Evolutionary conservation across 495 filamentous ascomycete genomes (phyloP).

Genomic region (Aspergillus olivimuriae): DNA sequence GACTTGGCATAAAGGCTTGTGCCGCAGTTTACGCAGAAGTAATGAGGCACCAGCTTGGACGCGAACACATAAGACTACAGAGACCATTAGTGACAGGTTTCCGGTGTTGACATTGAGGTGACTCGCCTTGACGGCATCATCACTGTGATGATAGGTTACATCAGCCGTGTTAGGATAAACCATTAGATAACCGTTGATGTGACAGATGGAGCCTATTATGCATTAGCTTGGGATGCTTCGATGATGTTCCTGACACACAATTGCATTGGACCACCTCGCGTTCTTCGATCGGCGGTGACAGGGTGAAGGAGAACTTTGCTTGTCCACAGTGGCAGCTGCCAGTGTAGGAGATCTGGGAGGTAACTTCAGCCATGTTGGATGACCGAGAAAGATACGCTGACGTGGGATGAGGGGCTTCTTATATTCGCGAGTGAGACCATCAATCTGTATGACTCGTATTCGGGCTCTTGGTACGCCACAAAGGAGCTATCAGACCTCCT

Average conservation of each 20-base stretch:
- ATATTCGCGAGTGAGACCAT: too few relatives aligned
- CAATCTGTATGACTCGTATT: too few relatives aligned
- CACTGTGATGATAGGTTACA: conserved; percentile 18
- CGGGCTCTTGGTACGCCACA: too few relatives aligned
- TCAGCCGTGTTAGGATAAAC: conserved; percentile 27
- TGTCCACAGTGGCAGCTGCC: conserved; percentile 33
- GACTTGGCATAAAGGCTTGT: conserved; percentile 28
- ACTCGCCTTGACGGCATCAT: conserved; percentile 15
- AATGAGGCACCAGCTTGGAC: conserved; percentile 28
- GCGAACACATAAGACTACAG: conserved; percentile 31
- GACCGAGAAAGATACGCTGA: too few relatives aligned
- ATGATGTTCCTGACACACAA: conserved; percentile 14
- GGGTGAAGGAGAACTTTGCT: conserved; percentile 21
- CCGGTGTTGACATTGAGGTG: too few relatives aligned
- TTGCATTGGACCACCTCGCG: conserved; percentile 29
- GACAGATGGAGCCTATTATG: conserved; percentile 30
- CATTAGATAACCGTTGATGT: conserved; percentile 34
- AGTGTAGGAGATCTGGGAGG: too few relatives aligned
- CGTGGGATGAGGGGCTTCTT: too few relatives aligned
- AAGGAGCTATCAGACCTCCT: too few relatives aligned
- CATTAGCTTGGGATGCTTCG: not conserved
- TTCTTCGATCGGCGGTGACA: conserved; percentile 20
- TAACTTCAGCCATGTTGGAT: too few relatives aligned
- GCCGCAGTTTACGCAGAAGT: conserved; percentile 38
- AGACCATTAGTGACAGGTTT: not conserved